Evolutionary conservation across 1,284 basidiomycete species (phyloP).

Genomic region (Xerocomus amazonicus): DNA sequence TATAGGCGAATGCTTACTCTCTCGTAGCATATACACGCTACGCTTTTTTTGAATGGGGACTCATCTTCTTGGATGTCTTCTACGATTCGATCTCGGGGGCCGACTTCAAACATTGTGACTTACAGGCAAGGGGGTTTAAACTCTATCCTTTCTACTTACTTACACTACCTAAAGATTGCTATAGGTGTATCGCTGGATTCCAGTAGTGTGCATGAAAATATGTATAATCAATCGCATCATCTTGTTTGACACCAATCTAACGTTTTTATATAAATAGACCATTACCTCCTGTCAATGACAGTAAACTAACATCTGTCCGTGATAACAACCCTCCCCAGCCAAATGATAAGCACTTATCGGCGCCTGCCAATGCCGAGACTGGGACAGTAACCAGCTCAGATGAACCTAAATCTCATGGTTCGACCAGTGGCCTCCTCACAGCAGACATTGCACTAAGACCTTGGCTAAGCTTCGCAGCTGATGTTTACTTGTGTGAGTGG

Average conservation of each 20-base stretch:
- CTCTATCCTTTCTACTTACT: neutral
- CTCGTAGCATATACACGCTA: conserved; percentile 77
- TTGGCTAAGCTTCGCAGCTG: conserved; percentile 42
- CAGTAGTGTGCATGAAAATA: conserved; percentile 18
- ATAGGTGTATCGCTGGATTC: conserved; percentile 30
- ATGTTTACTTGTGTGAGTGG: conserved; percentile 54
- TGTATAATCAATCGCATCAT: conserved; percentile 28
- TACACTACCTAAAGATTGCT: conserved; percentile 21
- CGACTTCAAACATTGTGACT: conserved; percentile 56
- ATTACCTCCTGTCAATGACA: conserved; percentile 2
- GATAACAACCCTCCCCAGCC: neutral
- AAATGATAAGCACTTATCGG: conserved; percentile 1
- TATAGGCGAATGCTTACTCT: neutral
- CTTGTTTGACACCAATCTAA: conserved; percentile 25
- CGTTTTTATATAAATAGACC: conserved; percentile 23
- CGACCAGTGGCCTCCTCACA: neutral
- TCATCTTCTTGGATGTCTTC: conserved; percentile 75
- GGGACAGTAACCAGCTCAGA: neutral
- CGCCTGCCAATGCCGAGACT: neutral
- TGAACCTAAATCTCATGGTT: neutral
- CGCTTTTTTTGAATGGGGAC: conserved; percentile 83
- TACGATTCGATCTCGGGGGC: conserved; percentile 69
- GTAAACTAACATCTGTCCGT: conserved; percentile 6
- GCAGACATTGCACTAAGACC: conserved; percentile 14
- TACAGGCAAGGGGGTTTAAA: conserved; percentile 42